Conservation (phyloP, 2,329 filamentous ascomycete genomes). For the Basipetospora sp. region DNA sequence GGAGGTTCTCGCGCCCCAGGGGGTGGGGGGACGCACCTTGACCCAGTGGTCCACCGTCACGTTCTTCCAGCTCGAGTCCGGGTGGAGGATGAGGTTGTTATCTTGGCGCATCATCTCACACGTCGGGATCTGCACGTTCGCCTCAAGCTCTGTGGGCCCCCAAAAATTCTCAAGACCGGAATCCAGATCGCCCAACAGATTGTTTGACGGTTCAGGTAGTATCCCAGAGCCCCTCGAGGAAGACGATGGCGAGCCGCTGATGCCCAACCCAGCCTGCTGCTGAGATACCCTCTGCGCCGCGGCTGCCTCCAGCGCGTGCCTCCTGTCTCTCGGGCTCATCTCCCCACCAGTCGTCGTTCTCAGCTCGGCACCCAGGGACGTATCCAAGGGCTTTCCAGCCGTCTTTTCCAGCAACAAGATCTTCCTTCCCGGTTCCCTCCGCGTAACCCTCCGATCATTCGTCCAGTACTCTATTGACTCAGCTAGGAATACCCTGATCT, state of each 20-base stretch:
- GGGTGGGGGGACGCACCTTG: slow-evolving; percentile 44
- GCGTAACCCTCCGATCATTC: slow-evolving; percentile 67
- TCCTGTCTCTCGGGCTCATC: slow-evolving; percentile 36
- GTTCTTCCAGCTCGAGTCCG: slow-evolving; percentile 85
- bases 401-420: slow-evolving; percentile 78
- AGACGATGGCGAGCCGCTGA: slow-evolving; percentile 1
- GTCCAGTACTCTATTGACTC: slow-evolving; percentile 88
- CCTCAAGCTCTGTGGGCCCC: slow-evolving; percentile 85
- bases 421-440: slow-evolving; percentile 71
- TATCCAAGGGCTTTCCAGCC: slow-evolving; percentile 61
- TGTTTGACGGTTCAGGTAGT: slow-evolving; percentile 43
- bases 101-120: slow-evolving; percentile 75
- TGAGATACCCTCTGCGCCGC: slow-evolving; percentile 22
- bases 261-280: slow-evolving; percentile 15
- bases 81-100: slow-evolving; percentile 52
- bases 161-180: slow-evolving; percentile 56
- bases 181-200: slow-evolving; percentile 67
- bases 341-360: slow-evolving; percentile 69
- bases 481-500: slow-evolving; percentile 80
- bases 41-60: slow-evolving; percentile 95
- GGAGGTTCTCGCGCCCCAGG: background rate
- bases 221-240: too few relatives aligned
- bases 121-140: slow-evolving; percentile 80
- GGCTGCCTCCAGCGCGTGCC: slow-evolving; percentile 34
- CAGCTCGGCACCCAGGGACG: slow-evolving; percentile 37